A percentile compares a stretch with the other conserved stretches of the same genome.
phyloP scores from a whole-genome alignment of 2,329 filamentous ascomycete species.

The Fusarium palustre region DNA sequence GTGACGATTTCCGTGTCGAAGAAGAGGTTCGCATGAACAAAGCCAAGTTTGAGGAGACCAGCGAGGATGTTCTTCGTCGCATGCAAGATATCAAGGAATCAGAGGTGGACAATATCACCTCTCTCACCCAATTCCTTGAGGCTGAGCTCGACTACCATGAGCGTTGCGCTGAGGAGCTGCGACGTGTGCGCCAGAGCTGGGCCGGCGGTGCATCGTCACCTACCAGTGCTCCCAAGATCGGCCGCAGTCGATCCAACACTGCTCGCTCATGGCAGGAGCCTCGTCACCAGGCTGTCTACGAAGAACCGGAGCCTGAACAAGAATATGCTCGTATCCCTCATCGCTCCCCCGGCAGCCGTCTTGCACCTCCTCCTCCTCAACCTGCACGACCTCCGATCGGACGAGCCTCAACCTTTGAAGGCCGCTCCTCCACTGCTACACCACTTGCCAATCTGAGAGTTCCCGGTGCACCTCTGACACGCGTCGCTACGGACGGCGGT shows the following conservation, averaged over 20 bases:
- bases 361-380: constrained; percentile 52
- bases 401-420: constrained; percentile 57
- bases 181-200: constrained; percentile 64
- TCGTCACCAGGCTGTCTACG: constrained; percentile 49
- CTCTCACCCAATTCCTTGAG: constrained; percentile 85
- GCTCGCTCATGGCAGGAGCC: constrained; percentile 59
- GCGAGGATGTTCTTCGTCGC: constrained; percentile 87
- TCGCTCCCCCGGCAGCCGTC: constrained; percentile 53
- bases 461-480: constrained; percentile 55
- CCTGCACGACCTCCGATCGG: constrained; percentile 53
- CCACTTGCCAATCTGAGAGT: constrained; percentile 44
- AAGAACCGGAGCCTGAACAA: constrained; percentile 49
- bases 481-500: constrained; percentile 55
- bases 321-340: constrained; percentile 58
- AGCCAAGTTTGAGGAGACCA: constrained; percentile 95
- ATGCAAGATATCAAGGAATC: constrained; percentile 98
- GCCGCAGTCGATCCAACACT: constrained; percentile 62
- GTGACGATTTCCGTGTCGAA: constrained; percentile 91
- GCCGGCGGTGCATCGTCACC: constrained; percentile 46
- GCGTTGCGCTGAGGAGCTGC: constrained; percentile 85
- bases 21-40: constrained; percentile 92
- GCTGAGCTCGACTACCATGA: constrained; percentile 93
- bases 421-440: constrained; percentile 37
- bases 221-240: constrained; percentile 31
- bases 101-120: constrained; percentile 83